These are phyloP conservation scores for Globisporangium takayamanum DNA, from an alignment of 352 stramenopile genomes.

Conservation along the genomic window DNA sequence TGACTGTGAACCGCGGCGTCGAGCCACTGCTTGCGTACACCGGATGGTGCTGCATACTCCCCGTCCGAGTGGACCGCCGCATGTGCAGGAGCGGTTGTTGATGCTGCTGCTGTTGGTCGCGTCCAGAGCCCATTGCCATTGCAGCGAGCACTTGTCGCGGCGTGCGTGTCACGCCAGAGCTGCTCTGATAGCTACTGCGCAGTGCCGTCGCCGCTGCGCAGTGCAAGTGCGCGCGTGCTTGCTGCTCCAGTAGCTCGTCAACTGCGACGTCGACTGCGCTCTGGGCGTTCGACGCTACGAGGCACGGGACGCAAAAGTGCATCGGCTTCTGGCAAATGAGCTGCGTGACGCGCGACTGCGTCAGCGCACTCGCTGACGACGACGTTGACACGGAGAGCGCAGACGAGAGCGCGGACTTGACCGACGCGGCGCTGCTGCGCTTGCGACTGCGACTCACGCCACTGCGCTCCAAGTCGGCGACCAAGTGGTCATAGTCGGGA, in stretches of 20 bases:
- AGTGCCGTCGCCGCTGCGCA: neutral
- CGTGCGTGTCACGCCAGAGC: slow-evolving; percentile 1
- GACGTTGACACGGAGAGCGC: neutral
- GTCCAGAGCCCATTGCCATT: too few species aligned
- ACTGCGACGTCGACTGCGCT: slow-evolving; percentile 32
- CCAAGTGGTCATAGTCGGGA: slow-evolving; percentile 5
- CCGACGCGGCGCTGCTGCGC: neutral
- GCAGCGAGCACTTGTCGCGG: slow-evolving; percentile 11
- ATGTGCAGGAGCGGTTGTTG: neutral
- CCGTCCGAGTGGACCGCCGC: slow-evolving; percentile 3
- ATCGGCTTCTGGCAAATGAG: slow-evolving; percentile 38
- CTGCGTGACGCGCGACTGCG: slow-evolving; percentile 8
- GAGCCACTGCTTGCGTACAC: neutral
- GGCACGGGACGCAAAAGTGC: slow-evolving; percentile 43
- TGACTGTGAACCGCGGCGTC: slow-evolving; percentile 7
- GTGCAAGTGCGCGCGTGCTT: slow-evolving; percentile 1
- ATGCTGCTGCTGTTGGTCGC: neutral
- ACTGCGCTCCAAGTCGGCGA: slow-evolving; percentile 10
- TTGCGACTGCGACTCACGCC: neutral
- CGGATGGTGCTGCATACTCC: neutral
- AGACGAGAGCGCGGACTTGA: slow-evolving; percentile 7
- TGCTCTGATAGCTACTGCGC: neutral
- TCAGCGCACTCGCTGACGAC: too few species aligned
- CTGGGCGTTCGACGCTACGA: slow-evolving; percentile 34
- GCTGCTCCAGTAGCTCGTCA: slow-evolving; percentile 25